Evolutionary conservation across 169 alveolate species (phyloP).

Genomic region (Plasmodium billcollinsi): DNA sequence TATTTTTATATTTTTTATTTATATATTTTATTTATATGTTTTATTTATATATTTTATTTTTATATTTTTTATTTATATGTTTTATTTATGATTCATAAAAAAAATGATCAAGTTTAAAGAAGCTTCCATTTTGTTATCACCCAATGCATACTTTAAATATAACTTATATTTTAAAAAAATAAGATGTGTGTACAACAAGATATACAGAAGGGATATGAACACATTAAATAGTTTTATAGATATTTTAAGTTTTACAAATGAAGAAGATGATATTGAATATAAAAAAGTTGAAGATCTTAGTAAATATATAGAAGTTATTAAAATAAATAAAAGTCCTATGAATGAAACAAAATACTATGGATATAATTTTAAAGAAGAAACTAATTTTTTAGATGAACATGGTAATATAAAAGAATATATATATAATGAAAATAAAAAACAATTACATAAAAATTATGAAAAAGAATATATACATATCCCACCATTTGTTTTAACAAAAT

Average conservation of each 20-base stretch:
- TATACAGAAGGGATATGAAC: constrained; percentile 12
- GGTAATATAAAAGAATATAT: constrained; percentile 30
- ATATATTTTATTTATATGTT: too few species aligned
- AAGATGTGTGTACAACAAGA: background rate
- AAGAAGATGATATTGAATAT: constrained; percentile 36
- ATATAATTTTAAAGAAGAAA: constrained; percentile 24
- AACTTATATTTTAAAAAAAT: too few species aligned
- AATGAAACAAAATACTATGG: constrained; percentile 55
- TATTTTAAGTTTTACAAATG: constrained; percentile 21
- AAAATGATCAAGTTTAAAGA: too few species aligned
- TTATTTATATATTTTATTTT: too few species aligned
- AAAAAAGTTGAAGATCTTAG: constrained; percentile 60
- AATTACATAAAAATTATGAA: background rate
- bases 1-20: too few species aligned
- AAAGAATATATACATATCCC: constrained; percentile 78
- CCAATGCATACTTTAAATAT: too few species aligned
- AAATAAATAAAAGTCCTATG: constrained; percentile 11
- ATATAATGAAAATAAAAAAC: constrained; percentile 7
- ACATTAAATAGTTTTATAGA: constrained; percentile 27
- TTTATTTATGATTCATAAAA: too few species aligned
- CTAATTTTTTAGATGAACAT: constrained; percentile 40
- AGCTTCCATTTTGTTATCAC: too few species aligned
- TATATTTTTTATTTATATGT: too few species aligned
- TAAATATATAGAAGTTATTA: constrained; percentile 46
- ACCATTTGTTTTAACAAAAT: constrained; percentile 77